phyloP scores from a whole-genome alignment of 495 filamentous ascomycete genomes.

The Evernia prunastri region DNA sequence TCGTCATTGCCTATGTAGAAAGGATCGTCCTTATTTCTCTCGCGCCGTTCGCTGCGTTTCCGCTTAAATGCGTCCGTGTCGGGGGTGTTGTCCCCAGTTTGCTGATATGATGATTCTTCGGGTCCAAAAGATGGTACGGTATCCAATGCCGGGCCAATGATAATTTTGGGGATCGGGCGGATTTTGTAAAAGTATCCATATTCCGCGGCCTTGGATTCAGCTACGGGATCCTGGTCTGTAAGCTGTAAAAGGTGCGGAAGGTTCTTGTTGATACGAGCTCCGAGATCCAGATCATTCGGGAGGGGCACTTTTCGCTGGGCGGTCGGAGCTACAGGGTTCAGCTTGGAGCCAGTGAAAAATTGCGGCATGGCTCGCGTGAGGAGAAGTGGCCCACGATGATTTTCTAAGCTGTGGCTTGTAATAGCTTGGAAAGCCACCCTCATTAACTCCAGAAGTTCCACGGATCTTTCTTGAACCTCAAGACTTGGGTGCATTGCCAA shows the following conservation, averaged over 20 bases:
- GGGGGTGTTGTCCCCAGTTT: conserved; percentile 51
- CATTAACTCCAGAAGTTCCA: conserved; percentile 85
- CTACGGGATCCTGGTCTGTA: conserved; percentile 47
- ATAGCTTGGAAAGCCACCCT: conserved; percentile 77
- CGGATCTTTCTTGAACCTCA: conserved; percentile 92
- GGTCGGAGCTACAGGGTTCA: conserved; percentile 79
- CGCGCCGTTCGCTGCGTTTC: conserved; percentile 60
- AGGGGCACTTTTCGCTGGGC: conserved; percentile 84
- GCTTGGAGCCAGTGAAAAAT: conserved; percentile 74
- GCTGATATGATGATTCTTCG: conserved; percentile 58
- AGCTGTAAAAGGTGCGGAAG: conserved; percentile 56
- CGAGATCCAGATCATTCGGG: conserved; percentile 65
- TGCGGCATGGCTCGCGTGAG: conserved; percentile 83
- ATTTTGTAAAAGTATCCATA: conserved; percentile 69
- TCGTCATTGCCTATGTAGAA: conserved; percentile 75
- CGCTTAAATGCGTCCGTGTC: conserved; percentile 57
- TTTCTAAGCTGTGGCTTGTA: conserved; percentile 48
- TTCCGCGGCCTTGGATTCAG: conserved; percentile 50
- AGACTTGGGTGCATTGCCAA: conserved; percentile 73
- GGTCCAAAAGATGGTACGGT: conserved; percentile 34
- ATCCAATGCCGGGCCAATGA: conserved; percentile 31
- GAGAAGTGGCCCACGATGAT: conserved; percentile 64
- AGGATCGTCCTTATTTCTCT: conserved; percentile 84
- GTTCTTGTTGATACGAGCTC: conserved; percentile 73
- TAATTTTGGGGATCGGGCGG: conserved; percentile 28